Conservation (phyloP, 129 eudicot genomes). For the Saussurea involucrata region DNA sequence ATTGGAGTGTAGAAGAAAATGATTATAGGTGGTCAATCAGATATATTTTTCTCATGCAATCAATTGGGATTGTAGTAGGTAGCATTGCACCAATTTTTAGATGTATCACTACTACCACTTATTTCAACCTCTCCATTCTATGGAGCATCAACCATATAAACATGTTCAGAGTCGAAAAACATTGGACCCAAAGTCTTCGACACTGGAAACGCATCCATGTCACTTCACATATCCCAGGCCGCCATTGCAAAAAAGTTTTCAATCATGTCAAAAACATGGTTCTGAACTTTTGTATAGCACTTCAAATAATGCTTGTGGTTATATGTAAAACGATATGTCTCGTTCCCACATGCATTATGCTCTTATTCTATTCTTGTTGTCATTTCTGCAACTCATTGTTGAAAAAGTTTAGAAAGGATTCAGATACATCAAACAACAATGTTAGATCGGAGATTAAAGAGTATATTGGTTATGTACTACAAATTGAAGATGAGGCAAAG, state of each 20-base stretch:
- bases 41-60: neutral
- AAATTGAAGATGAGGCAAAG: neutral
- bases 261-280: neutral
- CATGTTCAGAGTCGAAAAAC: conserved; percentile 12
- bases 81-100: conserved; percentile 8
- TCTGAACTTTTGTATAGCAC: conserved; percentile 11
- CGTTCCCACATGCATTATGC: neutral
- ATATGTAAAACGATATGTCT: conserved; percentile 7
- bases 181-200: conserved; percentile 20
- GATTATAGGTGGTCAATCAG: conserved; percentile 4
- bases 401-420: neutral
- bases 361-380: neutral
- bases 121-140: neutral
- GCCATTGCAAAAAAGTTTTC: conserved; percentile 6
- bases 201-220: conserved; percentile 21
- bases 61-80: neutral
- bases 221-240: neutral
- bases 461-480: neutral
- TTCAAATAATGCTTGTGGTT: neutral
- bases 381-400: neutral
- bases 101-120: conserved; percentile 3
- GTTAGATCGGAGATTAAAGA: neutral
- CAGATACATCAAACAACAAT: neutral
- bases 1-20: too few species aligned
- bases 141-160: neutral